Percentiles rank a stretch among this genome's conserved stretches.
These are phyloP conservation scores for Aspergillus mulundensis DNA, from an alignment of 495 filamentous ascomycete species.

Conservation along the genomic window DNA sequence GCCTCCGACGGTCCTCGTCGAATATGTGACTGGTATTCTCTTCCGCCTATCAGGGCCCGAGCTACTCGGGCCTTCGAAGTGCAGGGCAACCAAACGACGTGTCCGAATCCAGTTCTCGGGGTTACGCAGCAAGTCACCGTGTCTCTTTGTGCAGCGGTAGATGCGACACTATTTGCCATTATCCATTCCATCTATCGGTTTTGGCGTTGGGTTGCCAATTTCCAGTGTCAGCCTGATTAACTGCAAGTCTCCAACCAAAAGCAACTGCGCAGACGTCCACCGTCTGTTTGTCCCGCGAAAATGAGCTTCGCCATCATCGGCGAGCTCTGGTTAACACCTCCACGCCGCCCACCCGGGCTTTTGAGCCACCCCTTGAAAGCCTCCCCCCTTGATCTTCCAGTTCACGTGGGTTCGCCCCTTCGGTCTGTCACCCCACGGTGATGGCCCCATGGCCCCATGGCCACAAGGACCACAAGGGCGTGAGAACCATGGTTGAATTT, in stretches of 20 bases:
- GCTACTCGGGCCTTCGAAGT: not conserved
- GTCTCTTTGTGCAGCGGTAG: not conserved
- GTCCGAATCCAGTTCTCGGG: not conserved
- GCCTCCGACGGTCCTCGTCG: not conserved
- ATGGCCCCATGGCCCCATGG: conserved; percentile 2
- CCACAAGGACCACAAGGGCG: not conserved
- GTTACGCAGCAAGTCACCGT: conserved; percentile 3
- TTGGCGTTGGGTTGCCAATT: conserved; percentile 3
- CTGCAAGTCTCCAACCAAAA: not conserved
- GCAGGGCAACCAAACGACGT: conserved; percentile 5
- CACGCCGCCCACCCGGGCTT: not conserved
- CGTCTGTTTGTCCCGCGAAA: not conserved
- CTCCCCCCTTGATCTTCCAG: not conserved
- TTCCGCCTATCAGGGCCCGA: not conserved
- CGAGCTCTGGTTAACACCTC: not conserved
- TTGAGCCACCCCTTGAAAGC: not conserved
- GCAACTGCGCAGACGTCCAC: not conserved
- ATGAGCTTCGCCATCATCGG: not conserved
- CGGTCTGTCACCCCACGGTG: conserved; percentile 1
- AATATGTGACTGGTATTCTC: not conserved
- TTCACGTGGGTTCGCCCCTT: conserved; percentile 1
- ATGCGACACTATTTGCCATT: not conserved
- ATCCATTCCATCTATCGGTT: not conserved
- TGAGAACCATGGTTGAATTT: not conserved
- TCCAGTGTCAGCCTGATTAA: not conserved